Percentiles rank a stretch among this genome's conserved stretches.
These are phyloP conservation scores for Biscogniauxia sp. DNA, from an alignment of 2,329 filamentous ascomycete species.

Conservation along the genomic window DNA sequence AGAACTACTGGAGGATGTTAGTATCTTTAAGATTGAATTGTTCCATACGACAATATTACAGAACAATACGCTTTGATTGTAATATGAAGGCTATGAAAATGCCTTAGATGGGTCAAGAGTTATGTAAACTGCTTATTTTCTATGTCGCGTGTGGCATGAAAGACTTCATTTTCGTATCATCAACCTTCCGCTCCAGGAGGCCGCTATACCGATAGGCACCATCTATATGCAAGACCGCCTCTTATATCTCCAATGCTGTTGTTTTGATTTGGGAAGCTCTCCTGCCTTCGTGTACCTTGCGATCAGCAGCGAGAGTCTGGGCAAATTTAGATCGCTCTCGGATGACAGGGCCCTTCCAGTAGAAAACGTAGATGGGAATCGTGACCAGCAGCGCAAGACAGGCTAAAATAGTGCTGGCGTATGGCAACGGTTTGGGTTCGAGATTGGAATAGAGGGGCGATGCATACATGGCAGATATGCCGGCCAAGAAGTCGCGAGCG, in stretches of 20 bases:
- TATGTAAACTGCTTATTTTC: no score
- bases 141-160: no score
- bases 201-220: no score
- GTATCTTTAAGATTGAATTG: no score
- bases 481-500: slow-evolving; percentile 60
- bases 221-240: not conserved
- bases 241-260: not conserved
- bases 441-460: slow-evolving; percentile 50
- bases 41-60: no score
- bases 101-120: no score
- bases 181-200: no score
- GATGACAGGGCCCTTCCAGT: slow-evolving; percentile 51
- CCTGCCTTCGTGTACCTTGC: not conserved
- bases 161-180: no score
- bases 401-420: slow-evolving; percentile 51
- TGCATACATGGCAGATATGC: slow-evolving; percentile 57
- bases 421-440: slow-evolving; percentile 43
- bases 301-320: slow-evolving; percentile 3
- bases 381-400: slow-evolving; percentile 47
- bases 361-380: slow-evolving; percentile 54
- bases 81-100: no score
- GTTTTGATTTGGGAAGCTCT: slow-evolving; percentile 1
- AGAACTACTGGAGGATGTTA: no score
- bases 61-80: no score
- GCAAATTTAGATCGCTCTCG: slow-evolving; percentile 49